Percentiles rank a stretch among this genome's conserved stretches.
Evolutionary conservation across 2,329 filamentous ascomycete species (phyloP).

Genomic region (Calonectria henricotiae): DNA sequence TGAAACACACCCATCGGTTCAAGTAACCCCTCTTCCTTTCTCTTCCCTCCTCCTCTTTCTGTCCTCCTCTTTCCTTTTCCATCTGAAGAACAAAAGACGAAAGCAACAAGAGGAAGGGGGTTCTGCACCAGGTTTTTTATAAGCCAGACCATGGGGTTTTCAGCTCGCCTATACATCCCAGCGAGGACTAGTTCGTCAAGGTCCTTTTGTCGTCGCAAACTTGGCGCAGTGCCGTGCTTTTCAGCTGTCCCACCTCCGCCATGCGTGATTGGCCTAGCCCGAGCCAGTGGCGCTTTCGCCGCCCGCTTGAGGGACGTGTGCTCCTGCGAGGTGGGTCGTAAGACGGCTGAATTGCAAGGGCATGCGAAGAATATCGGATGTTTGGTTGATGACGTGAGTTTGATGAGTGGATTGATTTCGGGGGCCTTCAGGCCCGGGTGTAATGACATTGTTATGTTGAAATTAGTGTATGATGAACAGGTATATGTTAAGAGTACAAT

Average conservation of each 20-base stretch:
- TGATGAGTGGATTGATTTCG: neutral
- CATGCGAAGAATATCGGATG: constrained; percentile 18
- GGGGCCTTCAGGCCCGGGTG: neutral
- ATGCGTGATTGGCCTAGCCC: constrained; percentile 31
- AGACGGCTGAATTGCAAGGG: constrained; percentile 33
- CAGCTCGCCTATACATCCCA: constrained; percentile 19
- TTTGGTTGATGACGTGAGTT: constrained; percentile 11
- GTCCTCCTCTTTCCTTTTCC: neutral
- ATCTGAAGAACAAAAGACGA: neutral
- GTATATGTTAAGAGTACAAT: constrained; percentile 11
- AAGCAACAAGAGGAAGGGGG: neutral
- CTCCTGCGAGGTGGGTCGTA: constrained; percentile 17
- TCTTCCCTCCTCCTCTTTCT: neutral
- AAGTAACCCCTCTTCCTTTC: neutral
- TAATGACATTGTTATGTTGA: neutral
- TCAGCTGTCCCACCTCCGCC: constrained; percentile 26
- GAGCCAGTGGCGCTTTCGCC: constrained; percentile 13
- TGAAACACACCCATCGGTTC: constrained; percentile 31
- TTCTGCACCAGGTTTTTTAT: constrained; percentile 10
- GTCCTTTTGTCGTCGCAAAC: constrained; percentile 25
- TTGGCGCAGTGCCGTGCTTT: constrained; percentile 30
- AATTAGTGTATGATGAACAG: neutral
- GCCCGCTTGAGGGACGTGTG: constrained; percentile 16
- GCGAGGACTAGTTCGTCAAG: constrained; percentile 24
- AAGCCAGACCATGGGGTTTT: constrained; percentile 8